Percentiles rank a stretch among this genome's conserved stretches.
phyloP scores from a whole-genome alignment of 2,329 filamentous ascomycete species.

The Eurotiales sp. region DNA sequence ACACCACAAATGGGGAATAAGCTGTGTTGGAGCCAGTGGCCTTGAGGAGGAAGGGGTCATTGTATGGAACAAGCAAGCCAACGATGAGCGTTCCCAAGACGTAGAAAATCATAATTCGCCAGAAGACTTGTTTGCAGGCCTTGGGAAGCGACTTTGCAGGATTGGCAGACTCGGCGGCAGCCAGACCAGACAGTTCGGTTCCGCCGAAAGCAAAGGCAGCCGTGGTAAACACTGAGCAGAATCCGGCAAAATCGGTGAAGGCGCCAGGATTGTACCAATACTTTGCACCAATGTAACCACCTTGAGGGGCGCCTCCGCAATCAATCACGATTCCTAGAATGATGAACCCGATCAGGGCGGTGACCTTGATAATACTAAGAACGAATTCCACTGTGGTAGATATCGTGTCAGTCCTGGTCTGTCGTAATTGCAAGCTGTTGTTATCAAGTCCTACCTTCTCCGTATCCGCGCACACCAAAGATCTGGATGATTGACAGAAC shows the following conservation, averaged over 20 bases:
- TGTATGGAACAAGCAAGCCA: constrained; percentile 42
- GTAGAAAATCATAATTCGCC: constrained; percentile 51
- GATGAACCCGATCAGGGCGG: constrained; percentile 60
- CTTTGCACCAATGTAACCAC: constrained; percentile 38
- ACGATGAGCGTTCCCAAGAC: constrained; percentile 45
- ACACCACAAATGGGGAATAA: constrained; percentile 64
- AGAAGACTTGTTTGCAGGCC: constrained; percentile 50
- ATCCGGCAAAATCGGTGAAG: constrained; percentile 48
- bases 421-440: no score
- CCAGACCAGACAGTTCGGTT: constrained; percentile 53
- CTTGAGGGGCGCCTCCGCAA: constrained; percentile 39
- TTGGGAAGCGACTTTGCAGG: constrained; percentile 49
- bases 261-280: constrained; percentile 38
- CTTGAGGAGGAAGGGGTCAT: constrained; percentile 39
- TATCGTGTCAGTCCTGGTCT: background rate
- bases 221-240: constrained; percentile 56
- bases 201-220: constrained; percentile 57
- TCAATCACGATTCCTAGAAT: constrained; percentile 70
- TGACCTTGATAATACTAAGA: constrained; percentile 56
- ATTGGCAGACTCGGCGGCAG: constrained; percentile 51
- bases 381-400: constrained; percentile 53
- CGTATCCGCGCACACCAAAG: constrained; percentile 53
- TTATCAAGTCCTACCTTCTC: constrained; percentile 17
- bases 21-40: constrained; percentile 39
- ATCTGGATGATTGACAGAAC: constrained; percentile 51